These are phyloP conservation scores for Phylloporus arenicola DNA, from an alignment of 768 basidiomycete species.

Conservation along the genomic window DNA sequence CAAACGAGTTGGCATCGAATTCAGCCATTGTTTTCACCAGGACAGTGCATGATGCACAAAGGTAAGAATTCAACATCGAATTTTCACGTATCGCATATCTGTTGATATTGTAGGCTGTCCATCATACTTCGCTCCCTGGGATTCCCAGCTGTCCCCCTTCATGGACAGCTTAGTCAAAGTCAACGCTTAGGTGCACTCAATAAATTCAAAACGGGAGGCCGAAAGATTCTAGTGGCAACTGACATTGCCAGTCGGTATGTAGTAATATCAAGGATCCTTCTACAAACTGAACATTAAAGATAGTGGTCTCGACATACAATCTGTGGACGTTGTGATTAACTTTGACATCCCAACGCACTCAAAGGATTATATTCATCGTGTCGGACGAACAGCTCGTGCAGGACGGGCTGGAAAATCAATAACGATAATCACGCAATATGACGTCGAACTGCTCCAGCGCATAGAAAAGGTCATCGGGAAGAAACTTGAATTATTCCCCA, in stretches of 20 bases:
- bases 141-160: slow-evolving; percentile 92
- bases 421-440: slow-evolving; percentile 97
- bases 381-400: slow-evolving; percentile 95
- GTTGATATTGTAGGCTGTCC: slow-evolving; percentile 50
- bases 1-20: slow-evolving; percentile 84
- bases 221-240: slow-evolving; percentile 89
- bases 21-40: slow-evolving; percentile 95
- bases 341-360: slow-evolving; percentile 97
- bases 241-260: slow-evolving; percentile 89
- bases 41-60: slow-evolving; percentile 89
- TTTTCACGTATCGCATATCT: neutral
- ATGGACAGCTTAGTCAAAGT: slow-evolving; percentile 92
- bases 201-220: slow-evolving; percentile 94
- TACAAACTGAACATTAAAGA: slow-evolving; percentile 3
- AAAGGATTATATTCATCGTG: slow-evolving; percentile 98
- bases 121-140: slow-evolving; percentile 87
- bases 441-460: slow-evolving; percentile 92
- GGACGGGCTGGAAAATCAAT: slow-evolving; percentile 96
- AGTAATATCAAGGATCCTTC: neutral
- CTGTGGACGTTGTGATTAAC: slow-evolving; percentile 95
- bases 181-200: slow-evolving; percentile 87
- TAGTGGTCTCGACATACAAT: slow-evolving; percentile 92
- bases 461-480: slow-evolving; percentile 91
- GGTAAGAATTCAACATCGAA: slow-evolving; percentile 35
- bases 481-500: slow-evolving; percentile 85